A percentile compares a stretch with the other conserved stretches of the same genome.
phyloP scores from a whole-genome alignment of 495 filamentous ascomycete species.

The Aspergillus hancockii region DNA sequence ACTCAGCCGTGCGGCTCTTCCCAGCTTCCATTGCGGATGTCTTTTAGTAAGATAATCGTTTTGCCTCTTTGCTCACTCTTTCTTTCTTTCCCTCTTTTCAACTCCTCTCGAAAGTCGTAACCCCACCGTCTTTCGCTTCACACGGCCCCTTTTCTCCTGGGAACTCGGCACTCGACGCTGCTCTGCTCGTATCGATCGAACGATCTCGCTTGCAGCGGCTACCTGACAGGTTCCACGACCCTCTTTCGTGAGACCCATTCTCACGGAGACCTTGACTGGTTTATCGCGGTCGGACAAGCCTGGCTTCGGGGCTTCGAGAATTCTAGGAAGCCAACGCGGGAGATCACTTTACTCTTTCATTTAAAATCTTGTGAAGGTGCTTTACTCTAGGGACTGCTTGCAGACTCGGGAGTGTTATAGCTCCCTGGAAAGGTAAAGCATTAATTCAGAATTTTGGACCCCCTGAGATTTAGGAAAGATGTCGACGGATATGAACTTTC shows the following conservation, averaged over 20 bases:
- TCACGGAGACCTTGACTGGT: conserved; percentile 55
- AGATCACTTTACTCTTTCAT: conserved; percentile 11
- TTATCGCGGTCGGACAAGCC: conserved; percentile 46
- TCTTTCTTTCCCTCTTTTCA: conserved; percentile 3
- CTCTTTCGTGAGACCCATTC: conserved; percentile 39
- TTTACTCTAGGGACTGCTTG: conserved; percentile 23
- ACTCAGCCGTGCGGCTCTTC: conserved; percentile 29
- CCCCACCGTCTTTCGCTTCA: conserved; percentile 26
- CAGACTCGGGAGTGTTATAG: conserved; percentile 14
- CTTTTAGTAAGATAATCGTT: conserved; percentile 7
- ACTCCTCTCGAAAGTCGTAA: conserved; percentile 4
- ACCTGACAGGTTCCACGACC: conserved; percentile 38
- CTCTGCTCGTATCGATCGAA: conserved; percentile 22
- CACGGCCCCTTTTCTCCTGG: conserved; percentile 30
- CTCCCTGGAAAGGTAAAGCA: conserved; percentile 42
- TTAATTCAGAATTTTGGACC: conserved; percentile 17
- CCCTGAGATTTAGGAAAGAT: conserved; percentile 17
- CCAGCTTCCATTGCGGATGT: not conserved
- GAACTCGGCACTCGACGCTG: conserved; percentile 34
- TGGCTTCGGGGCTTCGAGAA: conserved; percentile 33
- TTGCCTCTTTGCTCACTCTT: conserved; percentile 11
- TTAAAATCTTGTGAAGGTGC: conserved; percentile 24
- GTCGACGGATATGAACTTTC: conserved; percentile 16
- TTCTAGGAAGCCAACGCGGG: conserved; percentile 18
- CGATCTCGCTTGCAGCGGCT: conserved; percentile 29